A percentile compares a stretch with the other conserved stretches of the same genome.
Conservation (phyloP, 2,329 filamentous ascomycete species). For the Gyromitra esculenta region DNA sequence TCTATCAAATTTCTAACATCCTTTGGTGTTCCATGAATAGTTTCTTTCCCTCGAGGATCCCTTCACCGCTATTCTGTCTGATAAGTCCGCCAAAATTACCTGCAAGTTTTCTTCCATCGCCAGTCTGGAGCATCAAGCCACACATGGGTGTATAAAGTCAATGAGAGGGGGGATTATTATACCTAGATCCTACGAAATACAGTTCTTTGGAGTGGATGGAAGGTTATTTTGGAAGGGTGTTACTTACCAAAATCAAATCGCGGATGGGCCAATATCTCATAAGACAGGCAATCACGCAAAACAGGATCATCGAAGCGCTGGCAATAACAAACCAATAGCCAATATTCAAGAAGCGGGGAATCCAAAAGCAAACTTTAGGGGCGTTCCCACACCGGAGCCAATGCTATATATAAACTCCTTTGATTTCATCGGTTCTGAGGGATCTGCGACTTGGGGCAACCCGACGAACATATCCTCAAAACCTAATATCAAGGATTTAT, state of each 20-base stretch:
- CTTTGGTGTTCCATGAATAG: conserved; percentile 17
- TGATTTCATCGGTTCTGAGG: conserved; percentile 1
- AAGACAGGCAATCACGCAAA: conserved; percentile 15
- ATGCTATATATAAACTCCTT: conserved; percentile 39
- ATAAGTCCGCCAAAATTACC: conserved; percentile 43
- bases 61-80: conserved; percentile 40
- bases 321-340: background rate
- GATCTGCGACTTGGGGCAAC: conserved; percentile 14
- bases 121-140: conserved; percentile 13
- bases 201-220: conserved; percentile 46
- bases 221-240: conserved; percentile 42
- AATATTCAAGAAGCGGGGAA: background rate
- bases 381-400: conserved; percentile 25
- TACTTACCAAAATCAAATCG: conserved; percentile 40
- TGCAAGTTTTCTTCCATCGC: conserved; percentile 42
- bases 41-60: conserved; percentile 39
- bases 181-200: conserved; percentile 35
- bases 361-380: background rate
- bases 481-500: conserved; percentile 19
- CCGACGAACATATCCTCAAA: conserved; percentile 20
- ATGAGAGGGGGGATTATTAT: conserved; percentile 38
- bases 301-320: conserved; percentile 1
- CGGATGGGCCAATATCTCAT: conserved; percentile 13
- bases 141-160: conserved; percentile 12
- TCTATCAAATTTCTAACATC: conserved; percentile 21